A percentile compares a stretch with the other conserved stretches of the same genome.
Evolutionary conservation across 768 basidiomycete species (phyloP).

Genomic region (Termitomyces sp.): DNA sequence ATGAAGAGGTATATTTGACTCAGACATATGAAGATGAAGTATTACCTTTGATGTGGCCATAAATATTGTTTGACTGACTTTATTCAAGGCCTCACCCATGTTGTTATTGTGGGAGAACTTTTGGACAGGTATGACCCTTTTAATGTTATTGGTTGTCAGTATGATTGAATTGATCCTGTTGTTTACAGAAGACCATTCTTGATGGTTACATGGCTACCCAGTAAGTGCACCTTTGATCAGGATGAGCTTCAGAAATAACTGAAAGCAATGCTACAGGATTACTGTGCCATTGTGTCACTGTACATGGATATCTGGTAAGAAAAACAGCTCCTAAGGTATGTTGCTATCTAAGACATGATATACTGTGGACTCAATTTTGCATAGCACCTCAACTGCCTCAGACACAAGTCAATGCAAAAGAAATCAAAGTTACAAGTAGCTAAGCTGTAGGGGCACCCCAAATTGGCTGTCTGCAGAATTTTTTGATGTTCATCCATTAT

Average conservation of each 20-base stretch:
- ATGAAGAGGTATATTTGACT: constrained; percentile 20
- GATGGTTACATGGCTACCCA: constrained; percentile 18
- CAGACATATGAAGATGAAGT: constrained; percentile 18
- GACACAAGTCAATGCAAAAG: not conserved
- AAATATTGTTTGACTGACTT: not conserved
- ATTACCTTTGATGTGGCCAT: not conserved
- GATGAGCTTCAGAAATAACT: not conserved
- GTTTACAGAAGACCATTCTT: constrained; percentile 16
- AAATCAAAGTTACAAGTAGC: not conserved
- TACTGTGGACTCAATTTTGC: not conserved
- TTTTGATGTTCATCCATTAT: not conserved
- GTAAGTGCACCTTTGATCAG: constrained; percentile 1
- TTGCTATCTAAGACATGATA: not conserved
- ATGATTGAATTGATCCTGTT: not conserved
- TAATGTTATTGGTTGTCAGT: too few relatives aligned
- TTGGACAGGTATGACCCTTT: constrained; percentile 13
- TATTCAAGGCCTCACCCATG: constrained; percentile 14
- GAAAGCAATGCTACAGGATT: constrained; percentile 19
- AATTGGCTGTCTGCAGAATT: not conserved
- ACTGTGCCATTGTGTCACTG: constrained; percentile 15
- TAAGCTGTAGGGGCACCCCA: not conserved
- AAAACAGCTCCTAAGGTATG: constrained; percentile 15
- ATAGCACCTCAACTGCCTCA: constrained; percentile 5
- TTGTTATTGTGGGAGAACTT: constrained; percentile 11
- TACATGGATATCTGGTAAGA: constrained; percentile 15